phyloP scores from a whole-genome alignment of 2,329 filamentous ascomycete species.

The Pseudocercospora eumusae region DNA sequence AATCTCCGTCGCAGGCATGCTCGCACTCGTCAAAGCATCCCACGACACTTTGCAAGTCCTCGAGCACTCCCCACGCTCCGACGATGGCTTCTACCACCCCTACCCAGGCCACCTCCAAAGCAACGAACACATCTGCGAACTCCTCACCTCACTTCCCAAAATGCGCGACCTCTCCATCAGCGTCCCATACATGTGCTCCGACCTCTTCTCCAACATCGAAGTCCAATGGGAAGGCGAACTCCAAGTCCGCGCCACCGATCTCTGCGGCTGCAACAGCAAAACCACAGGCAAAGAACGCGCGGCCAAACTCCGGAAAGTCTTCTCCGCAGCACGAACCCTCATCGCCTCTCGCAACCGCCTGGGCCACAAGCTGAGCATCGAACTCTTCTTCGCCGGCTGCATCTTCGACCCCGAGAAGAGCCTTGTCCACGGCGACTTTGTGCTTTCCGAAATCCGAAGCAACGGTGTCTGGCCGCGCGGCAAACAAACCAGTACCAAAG shows the following conservation, averaged over 20 bases:
- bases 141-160: constrained; percentile 50
- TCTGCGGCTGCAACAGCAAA: constrained; percentile 49
- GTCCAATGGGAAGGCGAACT: constrained; percentile 51
- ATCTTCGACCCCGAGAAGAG: constrained; percentile 53
- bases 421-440: constrained; percentile 53
- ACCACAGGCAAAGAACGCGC: constrained; percentile 38
- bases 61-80: constrained; percentile 56
- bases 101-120: constrained; percentile 48
- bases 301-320: constrained; percentile 44
- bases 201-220: constrained; percentile 48
- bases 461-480: constrained; percentile 46
- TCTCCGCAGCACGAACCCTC: constrained; percentile 47
- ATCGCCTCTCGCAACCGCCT: constrained; percentile 43
- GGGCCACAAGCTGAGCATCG: constrained; percentile 47
- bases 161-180: constrained; percentile 53
- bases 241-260: constrained; percentile 52
- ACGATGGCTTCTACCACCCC: constrained; percentile 55
- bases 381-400: constrained; percentile 55
- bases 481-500: constrained; percentile 46
- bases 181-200: constrained; percentile 51
- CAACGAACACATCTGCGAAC: constrained; percentile 52
- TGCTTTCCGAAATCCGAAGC: constrained; percentile 46
- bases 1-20: constrained; percentile 55
- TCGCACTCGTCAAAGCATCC: constrained; percentile 55
- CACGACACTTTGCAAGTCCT: constrained; percentile 52